Percentiles rank a stretch among this genome's conserved stretches.
These are phyloP conservation scores for Candida odintsovae DNA, from an alignment of 805 yeast genomes.

Conservation along the genomic window DNA sequence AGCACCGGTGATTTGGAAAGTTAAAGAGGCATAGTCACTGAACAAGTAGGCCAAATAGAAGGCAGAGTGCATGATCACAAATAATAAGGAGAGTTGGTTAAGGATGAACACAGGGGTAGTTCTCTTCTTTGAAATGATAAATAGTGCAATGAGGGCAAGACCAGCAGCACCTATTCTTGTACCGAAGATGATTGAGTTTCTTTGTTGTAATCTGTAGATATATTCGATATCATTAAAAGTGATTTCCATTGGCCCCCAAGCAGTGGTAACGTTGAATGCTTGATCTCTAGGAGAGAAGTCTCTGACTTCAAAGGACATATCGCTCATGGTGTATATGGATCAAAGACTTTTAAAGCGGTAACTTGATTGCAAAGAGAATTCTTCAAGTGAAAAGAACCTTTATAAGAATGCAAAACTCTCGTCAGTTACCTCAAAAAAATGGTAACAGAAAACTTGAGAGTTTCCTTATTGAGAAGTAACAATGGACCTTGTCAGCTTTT, in stretches of 20 bases:
- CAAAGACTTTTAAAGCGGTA: not conserved
- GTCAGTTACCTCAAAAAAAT: not conserved
- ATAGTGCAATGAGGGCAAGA: slow-evolving; percentile 39
- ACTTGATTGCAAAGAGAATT: not conserved
- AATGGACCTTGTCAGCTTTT: not conserved
- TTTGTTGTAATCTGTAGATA: slow-evolving; percentile 27
- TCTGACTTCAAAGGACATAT: slow-evolving; percentile 3
- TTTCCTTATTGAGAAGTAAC: not conserved
- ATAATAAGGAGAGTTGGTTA: slow-evolving; percentile 54
- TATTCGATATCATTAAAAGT: slow-evolving; percentile 38
- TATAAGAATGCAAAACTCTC: not conserved
- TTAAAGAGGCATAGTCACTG: slow-evolving; percentile 45
- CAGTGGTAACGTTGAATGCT: slow-evolving; percentile 35
- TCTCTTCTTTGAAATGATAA: slow-evolving; percentile 45
- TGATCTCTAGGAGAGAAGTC: slow-evolving; percentile 22
- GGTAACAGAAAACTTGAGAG: not conserved
- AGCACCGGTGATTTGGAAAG: slow-evolving; percentile 43
- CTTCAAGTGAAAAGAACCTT: not conserved
- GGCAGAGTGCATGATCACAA: slow-evolving; percentile 54
- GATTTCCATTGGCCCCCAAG: slow-evolving; percentile 32
- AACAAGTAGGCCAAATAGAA: slow-evolving; percentile 50
- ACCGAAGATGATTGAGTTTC: slow-evolving; percentile 46
- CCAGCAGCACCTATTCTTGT: slow-evolving; percentile 52
- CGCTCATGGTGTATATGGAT: slow-evolving; percentile 3
- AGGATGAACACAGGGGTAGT: slow-evolving; percentile 68